These are phyloP conservation scores for Trebouxia sp. DNA, from an alignment of 139 green algal species.

Conservation along the genomic window DNA sequence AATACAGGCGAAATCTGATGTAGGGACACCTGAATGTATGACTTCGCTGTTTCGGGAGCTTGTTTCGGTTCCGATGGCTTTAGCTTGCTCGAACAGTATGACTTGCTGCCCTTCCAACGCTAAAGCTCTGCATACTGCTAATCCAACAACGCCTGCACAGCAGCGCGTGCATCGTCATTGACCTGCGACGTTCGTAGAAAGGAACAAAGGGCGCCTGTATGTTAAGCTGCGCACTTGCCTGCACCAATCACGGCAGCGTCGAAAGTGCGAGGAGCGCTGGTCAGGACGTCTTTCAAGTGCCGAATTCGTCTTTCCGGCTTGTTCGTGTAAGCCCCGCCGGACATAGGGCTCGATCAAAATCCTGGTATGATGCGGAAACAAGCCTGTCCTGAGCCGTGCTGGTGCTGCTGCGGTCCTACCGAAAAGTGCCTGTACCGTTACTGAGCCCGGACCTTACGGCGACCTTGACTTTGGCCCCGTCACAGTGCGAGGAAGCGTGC, in stretches of 20 bases:
- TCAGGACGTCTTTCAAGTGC: neutral
- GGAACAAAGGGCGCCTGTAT: too few species aligned
- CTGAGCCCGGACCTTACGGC: too few species aligned
- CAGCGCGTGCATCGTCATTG: too few species aligned
- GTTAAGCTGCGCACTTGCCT: too few species aligned
- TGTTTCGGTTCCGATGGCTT: slow-evolving; percentile 60
- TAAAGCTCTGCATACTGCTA: slow-evolving; percentile 69
- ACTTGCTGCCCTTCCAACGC: slow-evolving; percentile 55
- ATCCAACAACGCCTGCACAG: slow-evolving; percentile 74
- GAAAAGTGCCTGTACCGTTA: too few species aligned
- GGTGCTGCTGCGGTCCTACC: neutral
- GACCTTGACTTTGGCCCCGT: too few species aligned
- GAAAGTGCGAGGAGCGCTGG: neutral
- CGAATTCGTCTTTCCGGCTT: slow-evolving; percentile 5
- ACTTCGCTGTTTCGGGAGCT: slow-evolving; percentile 66
- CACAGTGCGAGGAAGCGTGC: too few species aligned
- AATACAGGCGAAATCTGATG: neutral
- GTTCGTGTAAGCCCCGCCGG: neutral
- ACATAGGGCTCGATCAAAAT: too few species aligned
- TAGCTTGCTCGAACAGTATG: slow-evolving; percentile 68
- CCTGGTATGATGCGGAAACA: too few species aligned
- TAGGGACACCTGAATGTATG: slow-evolving; percentile 41
- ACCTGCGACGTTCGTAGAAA: neutral
- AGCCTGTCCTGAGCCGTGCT: neutral
- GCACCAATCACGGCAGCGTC: slow-evolving; percentile 29